phyloP scores from a whole-genome alignment of 2,329 filamentous ascomycete genomes.

The Colletotrichum chrysophilum region DNA sequence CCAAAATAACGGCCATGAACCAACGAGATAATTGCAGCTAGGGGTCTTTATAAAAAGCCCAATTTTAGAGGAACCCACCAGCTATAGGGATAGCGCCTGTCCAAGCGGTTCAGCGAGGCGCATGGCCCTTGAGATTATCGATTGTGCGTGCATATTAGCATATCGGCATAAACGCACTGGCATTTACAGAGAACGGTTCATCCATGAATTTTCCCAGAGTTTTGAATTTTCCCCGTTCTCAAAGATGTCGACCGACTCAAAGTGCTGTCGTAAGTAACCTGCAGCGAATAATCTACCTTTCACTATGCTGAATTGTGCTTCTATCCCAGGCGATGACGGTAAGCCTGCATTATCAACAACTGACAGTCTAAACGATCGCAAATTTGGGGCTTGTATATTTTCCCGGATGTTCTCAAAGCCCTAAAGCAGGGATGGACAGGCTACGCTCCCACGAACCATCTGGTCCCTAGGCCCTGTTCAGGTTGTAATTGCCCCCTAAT shows the following conservation, averaged over 20 bases:
- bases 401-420: neutral
- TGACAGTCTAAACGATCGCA: no score
- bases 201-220: no score
- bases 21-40: neutral
- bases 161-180: no score
- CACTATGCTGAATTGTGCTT: neutral
- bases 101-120: neutral
- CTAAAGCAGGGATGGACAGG: neutral
- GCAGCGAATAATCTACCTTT: neutral
- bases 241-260: neutral
- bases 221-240: neutral
- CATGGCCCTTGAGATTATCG: no score
- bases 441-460: neutral
- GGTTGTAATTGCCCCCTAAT: no score
- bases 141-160: no score
- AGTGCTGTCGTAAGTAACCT: neutral
- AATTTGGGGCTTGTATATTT: no score
- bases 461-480: no score
- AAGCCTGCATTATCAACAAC: no score
- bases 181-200: no score
- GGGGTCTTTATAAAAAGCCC: neutral
- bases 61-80: neutral
- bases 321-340: no score
- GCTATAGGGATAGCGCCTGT: rapidly evolving
- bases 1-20: neutral